Evolutionary conservation across 768 basidiomycete species (phyloP).

Genomic region (Exsudoporus frostii): DNA sequence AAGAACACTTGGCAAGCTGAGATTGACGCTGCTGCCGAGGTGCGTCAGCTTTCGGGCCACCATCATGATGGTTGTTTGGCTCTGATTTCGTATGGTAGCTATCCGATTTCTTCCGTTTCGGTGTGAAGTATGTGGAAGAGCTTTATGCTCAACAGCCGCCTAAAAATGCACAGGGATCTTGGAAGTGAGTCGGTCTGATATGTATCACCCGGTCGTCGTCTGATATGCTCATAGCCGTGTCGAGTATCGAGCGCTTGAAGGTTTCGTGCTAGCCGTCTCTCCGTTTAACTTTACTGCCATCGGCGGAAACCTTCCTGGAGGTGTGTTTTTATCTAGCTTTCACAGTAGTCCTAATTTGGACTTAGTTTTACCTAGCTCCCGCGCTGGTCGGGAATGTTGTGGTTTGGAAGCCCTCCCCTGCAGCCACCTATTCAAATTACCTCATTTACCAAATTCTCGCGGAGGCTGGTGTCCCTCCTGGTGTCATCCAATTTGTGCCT

Average conservation of each 20-base stretch:
- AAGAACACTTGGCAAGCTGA: slow-evolving; percentile 99
- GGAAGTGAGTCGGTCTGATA: slow-evolving; percentile 72
- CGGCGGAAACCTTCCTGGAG: slow-evolving; percentile 87
- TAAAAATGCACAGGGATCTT: slow-evolving; percentile 80
- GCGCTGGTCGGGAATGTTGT: slow-evolving; percentile 93
- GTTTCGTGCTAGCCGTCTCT: slow-evolving; percentile 95
- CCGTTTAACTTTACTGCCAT: slow-evolving; percentile 99
- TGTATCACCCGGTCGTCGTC: background rate
- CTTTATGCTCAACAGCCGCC: slow-evolving; percentile 88
- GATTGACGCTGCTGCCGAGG: slow-evolving; percentile 98
- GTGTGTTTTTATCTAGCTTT: slow-evolving; percentile 31
- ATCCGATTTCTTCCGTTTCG: slow-evolving; percentile 92
- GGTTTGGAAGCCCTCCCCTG: slow-evolving; percentile 97
- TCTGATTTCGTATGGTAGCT: slow-evolving; percentile 43
- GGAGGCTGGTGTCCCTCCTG: slow-evolving; percentile 91
- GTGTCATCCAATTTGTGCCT: slow-evolving; percentile 96
- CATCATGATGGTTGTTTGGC: background rate
- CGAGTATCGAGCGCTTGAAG: slow-evolving; percentile 97
- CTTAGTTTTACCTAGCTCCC: slow-evolving; percentile 51
- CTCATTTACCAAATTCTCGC: slow-evolving; percentile 84
- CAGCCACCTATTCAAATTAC: slow-evolving; percentile 94
- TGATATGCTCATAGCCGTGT: slow-evolving; percentile 59
- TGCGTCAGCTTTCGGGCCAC: slow-evolving; percentile 31
- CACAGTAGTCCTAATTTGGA: background rate
- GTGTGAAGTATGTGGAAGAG: slow-evolving; percentile 95